Evolutionary conservation across 2,329 filamentous ascomycete genomes (phyloP).

Genomic region (Diaporthe citrichinensis): DNA sequence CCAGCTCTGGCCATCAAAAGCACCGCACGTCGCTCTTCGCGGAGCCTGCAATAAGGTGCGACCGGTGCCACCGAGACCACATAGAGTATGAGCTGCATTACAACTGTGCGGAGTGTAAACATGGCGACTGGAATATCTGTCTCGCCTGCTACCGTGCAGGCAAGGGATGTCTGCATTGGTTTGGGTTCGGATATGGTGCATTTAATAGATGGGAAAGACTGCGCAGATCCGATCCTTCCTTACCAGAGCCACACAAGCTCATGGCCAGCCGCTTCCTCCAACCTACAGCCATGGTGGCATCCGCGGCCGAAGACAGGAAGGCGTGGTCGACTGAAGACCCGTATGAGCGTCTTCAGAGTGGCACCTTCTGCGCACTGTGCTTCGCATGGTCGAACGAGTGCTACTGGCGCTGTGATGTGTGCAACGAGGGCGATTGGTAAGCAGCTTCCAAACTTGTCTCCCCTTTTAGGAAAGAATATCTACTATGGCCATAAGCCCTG

Average conservation of each 20-base stretch:
- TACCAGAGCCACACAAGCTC: conserved; percentile 70
- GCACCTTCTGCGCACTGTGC: conserved; percentile 88
- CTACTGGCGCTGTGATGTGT: conserved; percentile 90
- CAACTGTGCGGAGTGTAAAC: conserved; percentile 79
- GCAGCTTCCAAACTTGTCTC: no score
- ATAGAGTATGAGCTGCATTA: conserved; percentile 92
- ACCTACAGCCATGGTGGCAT: conserved; percentile 61
- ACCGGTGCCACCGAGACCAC: conserved; percentile 76
- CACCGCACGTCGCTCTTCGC: conserved; percentile 67
- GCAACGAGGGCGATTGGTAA: conserved; percentile 88
- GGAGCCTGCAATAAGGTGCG: conserved; percentile 83
- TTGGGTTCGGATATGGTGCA: conserved; percentile 84
- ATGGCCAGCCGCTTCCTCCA: conserved; percentile 69
- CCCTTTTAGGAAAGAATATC: no score
- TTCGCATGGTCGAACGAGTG: conserved; percentile 81
- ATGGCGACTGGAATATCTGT: conserved; percentile 84
- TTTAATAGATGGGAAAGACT: conserved; percentile 75
- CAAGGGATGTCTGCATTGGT: conserved; percentile 88
- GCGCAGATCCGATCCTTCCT: conserved; percentile 55
- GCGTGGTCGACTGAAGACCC: conserved; percentile 78
- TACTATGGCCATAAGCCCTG: no score
- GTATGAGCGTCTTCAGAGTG: conserved; percentile 76
- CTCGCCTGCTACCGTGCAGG: conserved; percentile 82
- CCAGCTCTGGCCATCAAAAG: conserved; percentile 55
- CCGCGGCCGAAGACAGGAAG: conserved; percentile 68